Evolutionary conservation across 805 yeast species (phyloP).

Genomic region (Cyberlindnera bimundalis): DNA sequence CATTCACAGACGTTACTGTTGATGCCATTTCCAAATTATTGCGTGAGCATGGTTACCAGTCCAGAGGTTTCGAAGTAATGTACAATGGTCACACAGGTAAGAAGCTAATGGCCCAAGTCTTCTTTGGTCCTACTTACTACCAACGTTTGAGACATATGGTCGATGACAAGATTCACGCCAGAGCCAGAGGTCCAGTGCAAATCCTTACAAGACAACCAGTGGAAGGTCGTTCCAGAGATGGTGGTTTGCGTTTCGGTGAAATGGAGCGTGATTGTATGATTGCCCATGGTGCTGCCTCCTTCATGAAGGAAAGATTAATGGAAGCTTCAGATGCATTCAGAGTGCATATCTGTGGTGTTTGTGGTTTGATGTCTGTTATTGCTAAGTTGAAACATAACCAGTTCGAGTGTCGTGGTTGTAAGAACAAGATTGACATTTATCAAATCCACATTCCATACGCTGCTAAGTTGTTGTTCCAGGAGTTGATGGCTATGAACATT

Average conservation of each 20-base stretch:
- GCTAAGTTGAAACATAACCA: constrained; percentile 97
- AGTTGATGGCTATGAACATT: constrained; percentile 98
- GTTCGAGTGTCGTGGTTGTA: constrained; percentile 97
- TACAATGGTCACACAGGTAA: constrained; percentile 99
- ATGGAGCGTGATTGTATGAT: constrained; percentile 99
- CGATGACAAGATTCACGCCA: constrained; percentile 97
- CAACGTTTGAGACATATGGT: constrained; percentile 99
- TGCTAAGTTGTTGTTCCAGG: constrained; percentile 96
- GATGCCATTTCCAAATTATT: constrained; percentile 91
- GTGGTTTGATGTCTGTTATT: constrained; percentile 97
- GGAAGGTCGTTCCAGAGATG: constrained; percentile 98
- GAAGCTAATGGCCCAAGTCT: constrained; percentile 95
- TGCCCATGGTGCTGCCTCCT: constrained; percentile 99
- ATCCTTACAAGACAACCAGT: constrained; percentile 97
- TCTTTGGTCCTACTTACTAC: constrained; percentile 99
- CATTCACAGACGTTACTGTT: constrained; percentile 97
- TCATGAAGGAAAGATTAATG: constrained; percentile 96
- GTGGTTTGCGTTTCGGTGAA: constrained; percentile 98
- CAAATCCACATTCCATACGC: constrained; percentile 99
- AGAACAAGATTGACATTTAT: constrained; percentile 95
- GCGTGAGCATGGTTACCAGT: constrained; percentile 95
- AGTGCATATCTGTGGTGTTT: constrained; percentile 96
- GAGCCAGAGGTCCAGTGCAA: constrained; percentile 99
- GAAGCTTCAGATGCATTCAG: constrained; percentile 99
- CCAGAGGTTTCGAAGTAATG: constrained; percentile 98